A percentile compares a stretch with the other conserved stretches of the same genome.
Evolutionary conservation across 2,329 filamentous ascomycete species (phyloP).

Genomic region (Domatiomyces catenatus): DNA sequence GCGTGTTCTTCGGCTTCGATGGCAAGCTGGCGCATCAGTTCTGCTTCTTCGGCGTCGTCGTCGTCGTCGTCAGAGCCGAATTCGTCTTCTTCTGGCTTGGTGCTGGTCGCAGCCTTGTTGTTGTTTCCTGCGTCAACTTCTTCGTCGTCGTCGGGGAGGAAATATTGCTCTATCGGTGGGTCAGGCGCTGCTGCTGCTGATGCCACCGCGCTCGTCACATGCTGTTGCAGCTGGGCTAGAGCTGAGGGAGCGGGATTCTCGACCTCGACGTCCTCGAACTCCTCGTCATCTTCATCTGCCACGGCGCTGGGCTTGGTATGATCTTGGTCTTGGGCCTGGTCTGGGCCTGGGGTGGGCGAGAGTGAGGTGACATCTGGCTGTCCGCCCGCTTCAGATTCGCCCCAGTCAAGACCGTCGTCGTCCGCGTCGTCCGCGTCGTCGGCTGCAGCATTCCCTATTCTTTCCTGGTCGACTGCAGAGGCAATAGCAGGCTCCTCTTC

Average conservation of each 20-base stretch:
- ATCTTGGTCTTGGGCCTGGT: conserved; percentile 6
- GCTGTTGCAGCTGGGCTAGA: conserved; percentile 3
- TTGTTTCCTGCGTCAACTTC: conserved; percentile 18
- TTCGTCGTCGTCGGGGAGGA: conserved; percentile 6
- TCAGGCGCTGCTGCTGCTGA: conserved; percentile 1
- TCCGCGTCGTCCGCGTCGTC: conserved; percentile 5
- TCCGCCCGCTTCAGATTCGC: conserved; percentile 18
- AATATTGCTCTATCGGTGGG: not conserved
- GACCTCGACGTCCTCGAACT: conserved; percentile 11
- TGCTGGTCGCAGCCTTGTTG: conserved; percentile 19
- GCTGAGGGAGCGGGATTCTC: not conserved
- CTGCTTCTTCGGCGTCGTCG: conserved; percentile 72
- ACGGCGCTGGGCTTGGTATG: conserved; percentile 8
- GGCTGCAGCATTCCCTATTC: not conserved
- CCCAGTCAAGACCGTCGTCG: conserved; percentile 19
- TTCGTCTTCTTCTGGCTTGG: conserved; percentile 30
- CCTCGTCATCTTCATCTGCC: conserved; percentile 13
- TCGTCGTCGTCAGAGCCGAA: conserved; percentile 73
- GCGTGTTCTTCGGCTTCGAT: conserved; percentile 88
- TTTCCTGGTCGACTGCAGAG: conserved; percentile 26
- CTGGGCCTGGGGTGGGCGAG: conserved; percentile 11
- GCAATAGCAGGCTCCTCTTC: conserved; percentile 8
- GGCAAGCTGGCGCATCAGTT: conserved; percentile 70
- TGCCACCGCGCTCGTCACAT: not conserved
- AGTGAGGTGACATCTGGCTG: not conserved